Percentiles rank a stretch among this genome's conserved stretches.
phyloP scores from a whole-genome alignment of 1,139 yeast genomes.

The Blastobotrys illinoisensis region DNA sequence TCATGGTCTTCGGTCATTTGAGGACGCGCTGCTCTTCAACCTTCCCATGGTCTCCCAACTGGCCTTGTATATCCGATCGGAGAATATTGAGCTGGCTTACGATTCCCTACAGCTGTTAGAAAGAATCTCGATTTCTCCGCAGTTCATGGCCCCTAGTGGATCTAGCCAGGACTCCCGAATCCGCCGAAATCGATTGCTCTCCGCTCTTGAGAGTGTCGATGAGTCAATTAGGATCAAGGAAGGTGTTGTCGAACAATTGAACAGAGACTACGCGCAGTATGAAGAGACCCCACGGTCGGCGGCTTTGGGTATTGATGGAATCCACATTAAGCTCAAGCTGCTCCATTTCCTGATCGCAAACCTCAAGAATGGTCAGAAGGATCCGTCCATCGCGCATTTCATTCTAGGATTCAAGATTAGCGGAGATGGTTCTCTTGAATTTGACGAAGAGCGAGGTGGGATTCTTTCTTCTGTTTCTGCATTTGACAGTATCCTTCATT shows the following conservation, averaged over 20 bases:
- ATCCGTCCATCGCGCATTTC: constrained; percentile 62
- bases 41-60: constrained; percentile 64
- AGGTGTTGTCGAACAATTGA: constrained; percentile 69
- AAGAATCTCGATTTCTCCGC: constrained; percentile 46
- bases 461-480: constrained; percentile 50
- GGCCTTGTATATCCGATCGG: constrained; percentile 63
- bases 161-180: constrained; percentile 38
- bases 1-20: constrained; percentile 59
- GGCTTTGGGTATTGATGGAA: constrained; percentile 22
- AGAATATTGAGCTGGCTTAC: constrained; percentile 45
- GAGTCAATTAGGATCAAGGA: constrained; percentile 63
- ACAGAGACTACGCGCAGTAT: constrained; percentile 36
- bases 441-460: constrained; percentile 43
- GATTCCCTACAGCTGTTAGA: constrained; percentile 50
- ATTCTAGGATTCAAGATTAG: constrained; percentile 63
- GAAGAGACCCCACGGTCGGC: constrained; percentile 21
- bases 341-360: constrained; percentile 53
- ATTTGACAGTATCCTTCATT: constrained; percentile 47
- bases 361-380: constrained; percentile 39
- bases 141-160: constrained; percentile 39
- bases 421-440: constrained; percentile 38
- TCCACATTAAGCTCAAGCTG: constrained; percentile 52
- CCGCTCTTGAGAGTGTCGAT: constrained; percentile 66
- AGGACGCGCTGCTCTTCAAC: constrained; percentile 65
- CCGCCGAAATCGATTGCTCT: constrained; percentile 59